Conservation (phyloP, 1,284 basidiomycete genomes). For the Ustilago nuda region DNA sequence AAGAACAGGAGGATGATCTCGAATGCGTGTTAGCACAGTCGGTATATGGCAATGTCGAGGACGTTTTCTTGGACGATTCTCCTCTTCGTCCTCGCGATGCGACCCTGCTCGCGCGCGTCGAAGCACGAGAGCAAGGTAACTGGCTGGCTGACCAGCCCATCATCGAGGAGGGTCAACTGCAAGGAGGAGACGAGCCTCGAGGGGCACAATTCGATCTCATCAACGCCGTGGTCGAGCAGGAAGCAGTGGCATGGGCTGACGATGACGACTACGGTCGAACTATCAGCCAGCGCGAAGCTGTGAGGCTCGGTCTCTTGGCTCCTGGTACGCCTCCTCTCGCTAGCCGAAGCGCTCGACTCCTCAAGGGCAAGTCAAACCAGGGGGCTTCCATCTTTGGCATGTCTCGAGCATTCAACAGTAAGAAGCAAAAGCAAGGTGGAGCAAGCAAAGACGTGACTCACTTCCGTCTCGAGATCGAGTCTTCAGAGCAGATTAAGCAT, state of each 20-base stretch:
- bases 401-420: background rate
- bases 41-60: slow-evolving; percentile 16
- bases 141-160: slow-evolving; percentile 47
- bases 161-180: slow-evolving; percentile 48
- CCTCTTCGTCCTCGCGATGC: slow-evolving; percentile 34
- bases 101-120: slow-evolving; percentile 28
- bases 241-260: slow-evolving; percentile 62
- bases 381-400: slow-evolving; percentile 8
- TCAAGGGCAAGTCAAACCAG: slow-evolving; percentile 11
- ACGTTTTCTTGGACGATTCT: slow-evolving; percentile 19
- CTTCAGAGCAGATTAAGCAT: slow-evolving; percentile 43
- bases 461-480: slow-evolving; percentile 50
- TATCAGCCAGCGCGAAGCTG: slow-evolving; percentile 58
- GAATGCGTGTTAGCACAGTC: slow-evolving; percentile 43
- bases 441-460: background rate
- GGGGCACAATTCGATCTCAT: slow-evolving; percentile 57
- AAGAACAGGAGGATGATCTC: slow-evolving; percentile 47
- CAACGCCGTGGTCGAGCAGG: slow-evolving; percentile 40
- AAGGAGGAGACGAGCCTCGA: slow-evolving; percentile 51
- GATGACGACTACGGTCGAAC: slow-evolving; percentile 64
- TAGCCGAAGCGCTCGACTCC: slow-evolving; percentile 6
- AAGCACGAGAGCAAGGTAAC: slow-evolving; percentile 33
- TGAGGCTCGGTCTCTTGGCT: slow-evolving; percentile 52
- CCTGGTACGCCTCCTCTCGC: slow-evolving; percentile 5
- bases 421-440: background rate